A percentile compares a stretch with the other conserved stretches of the same genome.
These are phyloP conservation scores for Penicillium sp. DNA, from an alignment of 2,329 filamentous ascomycete genomes.

Conservation along the genomic window DNA sequence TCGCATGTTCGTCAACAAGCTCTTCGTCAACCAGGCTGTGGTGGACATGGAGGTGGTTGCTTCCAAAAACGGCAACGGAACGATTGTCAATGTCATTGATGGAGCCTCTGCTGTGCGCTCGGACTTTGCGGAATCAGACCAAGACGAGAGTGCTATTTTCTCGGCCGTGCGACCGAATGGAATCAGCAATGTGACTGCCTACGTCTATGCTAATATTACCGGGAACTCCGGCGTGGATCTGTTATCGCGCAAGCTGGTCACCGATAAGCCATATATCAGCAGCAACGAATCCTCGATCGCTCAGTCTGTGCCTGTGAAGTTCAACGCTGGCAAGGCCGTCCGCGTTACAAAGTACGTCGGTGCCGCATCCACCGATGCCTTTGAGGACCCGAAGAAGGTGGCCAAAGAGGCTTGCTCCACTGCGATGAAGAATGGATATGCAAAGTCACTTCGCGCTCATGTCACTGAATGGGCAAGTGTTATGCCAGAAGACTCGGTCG, in stretches of 20 bases:
- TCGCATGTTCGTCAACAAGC: slow-evolving; percentile 67
- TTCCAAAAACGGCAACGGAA: slow-evolving; percentile 57
- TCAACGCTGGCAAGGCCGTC: slow-evolving; percentile 58
- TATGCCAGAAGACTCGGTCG: slow-evolving; percentile 65
- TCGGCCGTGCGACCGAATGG: slow-evolving; percentile 67
- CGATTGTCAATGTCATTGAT: slow-evolving; percentile 69
- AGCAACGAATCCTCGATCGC: slow-evolving; percentile 67
- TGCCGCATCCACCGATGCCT: slow-evolving; percentile 70
- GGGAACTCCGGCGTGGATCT: slow-evolving; percentile 47
- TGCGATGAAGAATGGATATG: slow-evolving; percentile 59
- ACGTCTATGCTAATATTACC: slow-evolving; percentile 54
- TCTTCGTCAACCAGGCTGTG: slow-evolving; percentile 64
- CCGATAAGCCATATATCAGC: slow-evolving; percentile 54
- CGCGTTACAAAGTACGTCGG: slow-evolving; percentile 70
- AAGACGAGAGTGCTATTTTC: slow-evolving; percentile 63
- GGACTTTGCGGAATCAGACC: slow-evolving; percentile 60
- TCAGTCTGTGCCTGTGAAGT: slow-evolving; percentile 59
- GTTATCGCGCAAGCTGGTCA: slow-evolving; percentile 49
- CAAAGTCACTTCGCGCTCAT: slow-evolving; percentile 60
- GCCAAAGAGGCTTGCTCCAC: slow-evolving; percentile 60
- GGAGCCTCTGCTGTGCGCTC: slow-evolving; percentile 70
- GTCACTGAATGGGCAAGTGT: slow-evolving; percentile 65
- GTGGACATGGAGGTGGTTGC: slow-evolving; percentile 65
- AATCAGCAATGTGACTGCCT: slow-evolving; percentile 66
- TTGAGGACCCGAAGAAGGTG: slow-evolving; percentile 58